Percentiles rank a stretch among this genome's conserved stretches.
Conservation (phyloP, 2,329 filamentous ascomycete species). For the Fusarium sp. region DNA sequence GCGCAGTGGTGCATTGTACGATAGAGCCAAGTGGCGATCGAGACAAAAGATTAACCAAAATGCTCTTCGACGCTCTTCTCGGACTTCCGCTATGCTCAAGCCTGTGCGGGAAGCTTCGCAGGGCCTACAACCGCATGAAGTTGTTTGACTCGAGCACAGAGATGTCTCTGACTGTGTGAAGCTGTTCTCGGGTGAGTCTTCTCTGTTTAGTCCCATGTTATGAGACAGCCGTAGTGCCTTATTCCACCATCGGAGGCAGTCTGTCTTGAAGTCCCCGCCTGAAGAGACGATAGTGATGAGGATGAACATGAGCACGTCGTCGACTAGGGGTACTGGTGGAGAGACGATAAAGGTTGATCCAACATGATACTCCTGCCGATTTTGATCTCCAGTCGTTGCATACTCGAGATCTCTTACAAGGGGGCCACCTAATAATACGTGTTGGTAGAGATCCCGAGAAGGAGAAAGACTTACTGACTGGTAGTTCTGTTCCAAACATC, state of each 20-base stretch:
- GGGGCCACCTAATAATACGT: background rate
- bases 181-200: background rate
- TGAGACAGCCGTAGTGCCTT: background rate
- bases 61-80: background rate
- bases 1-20: background rate
- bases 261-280: background rate
- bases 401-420: background rate
- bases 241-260: background rate
- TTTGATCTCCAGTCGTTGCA: background rate
- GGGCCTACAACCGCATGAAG: background rate
- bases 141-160: background rate
- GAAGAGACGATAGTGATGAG: background rate
- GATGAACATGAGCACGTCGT: background rate
- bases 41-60: slow-evolving; percentile 1
- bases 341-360: background rate
- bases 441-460: background rate
- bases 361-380: background rate
- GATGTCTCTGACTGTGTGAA: background rate
- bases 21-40: background rate
- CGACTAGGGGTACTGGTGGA: background rate
- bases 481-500: background rate
- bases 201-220: background rate
- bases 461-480: background rate
- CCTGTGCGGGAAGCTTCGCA: background rate
- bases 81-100: background rate